Evolutionary conservation across 2,329 filamentous ascomycete genomes (phyloP), one percentile per base, ranked within the genome.

Genomic region (Trichoderma citrinoviride): DNA sequence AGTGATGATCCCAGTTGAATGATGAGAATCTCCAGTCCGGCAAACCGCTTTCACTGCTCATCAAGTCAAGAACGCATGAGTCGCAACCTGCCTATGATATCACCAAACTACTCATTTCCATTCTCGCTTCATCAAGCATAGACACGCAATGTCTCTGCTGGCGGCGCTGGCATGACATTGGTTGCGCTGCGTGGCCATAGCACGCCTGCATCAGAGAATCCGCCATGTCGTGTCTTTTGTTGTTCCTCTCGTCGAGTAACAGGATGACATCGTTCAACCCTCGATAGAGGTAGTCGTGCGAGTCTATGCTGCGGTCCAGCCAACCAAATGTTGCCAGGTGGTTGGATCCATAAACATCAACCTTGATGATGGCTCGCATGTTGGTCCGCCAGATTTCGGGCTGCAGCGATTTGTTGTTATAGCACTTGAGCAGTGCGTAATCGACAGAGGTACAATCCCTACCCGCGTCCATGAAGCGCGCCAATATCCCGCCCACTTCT

Each of bases 321-420:
- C 69, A 67, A 50, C 68, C 40, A 15, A 47, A 53, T 6, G 47
- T 40, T 29, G 55, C 46, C 41, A 17, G 21, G 8, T 55, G 29
- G 19, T 73, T 70, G 29, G 84, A 70, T 0, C 86, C 86, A 71
- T 88, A 86, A 7, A 88, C 81, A 69, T 88, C 86, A 14, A 83
- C 69, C 65, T 81, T 81, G 19, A 88, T 74, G 64, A 88, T 75
- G 2, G 82, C 82, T 15, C 85, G 79, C 46, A 87, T 79, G 2
- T 79, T 79, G 7, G 79, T 76, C 41, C 85, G 77, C 86, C 86
- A 89, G 68, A 81, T 73, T 5, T 77, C 73, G 0, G 86, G 84
- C 29, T 82, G 77, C 74, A 88, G 79, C 47, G 78, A 73, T 15
- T 77, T 73, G 64, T 80, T 75, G 66, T 81, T 76, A 66, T 80